Evolutionary conservation across 768 basidiomycete genomes (phyloP), one percentile per base, ranked within the genome.

Genomic region (Pulveroboletus sp.): DNA sequence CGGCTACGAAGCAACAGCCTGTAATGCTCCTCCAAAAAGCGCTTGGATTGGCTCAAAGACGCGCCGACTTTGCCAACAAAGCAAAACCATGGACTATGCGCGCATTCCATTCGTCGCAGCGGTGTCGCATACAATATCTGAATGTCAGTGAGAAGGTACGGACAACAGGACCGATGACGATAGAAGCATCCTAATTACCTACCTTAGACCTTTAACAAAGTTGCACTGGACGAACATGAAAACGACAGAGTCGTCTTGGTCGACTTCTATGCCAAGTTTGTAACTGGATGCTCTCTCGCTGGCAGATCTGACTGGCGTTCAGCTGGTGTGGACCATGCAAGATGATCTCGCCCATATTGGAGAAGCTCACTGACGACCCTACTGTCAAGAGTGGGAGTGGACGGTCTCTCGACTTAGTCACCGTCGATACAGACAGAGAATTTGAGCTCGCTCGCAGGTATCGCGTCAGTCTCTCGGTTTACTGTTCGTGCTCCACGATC

Each of bases 281-380:
- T 73, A 24, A 39, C n/a, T 55, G 10, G 9, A 35, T 54, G 31
- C 39, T 43, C 30, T 41, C 24, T 21, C 11, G 36, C 32, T 45
- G 26, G 30, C 17, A 15, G 17, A 11, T 21, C 58, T 58, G 44
- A 57, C 9, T 47, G 33, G 43, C 39, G 5, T 33, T 30, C 49
- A 90, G 89, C 52, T 91, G 89, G 89, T 91, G 89, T 56, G 70
- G 75, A 7, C 89, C 89, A 35, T 92, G 89, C 71, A 83, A 77
- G 57, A 68, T 74, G 63, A 76, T 92, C 36, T 82, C 86, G 1
- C 89, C 89, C 24, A 67, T 86, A 46, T 70, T 92, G 21, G 73
- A 86, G 58, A 77, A 75, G 49, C 58, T 86, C n/a, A 76, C 83
- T 10, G 60, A 57, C 15, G 76, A 80, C 50, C 57, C 73, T 24